A percentile compares a stretch with the other conserved stretches of the same genome.
These are phyloP conservation scores for Yamadazyma akitaensis DNA, from an alignment of 805 yeast genomes.

Conservation along the genomic window DNA sequence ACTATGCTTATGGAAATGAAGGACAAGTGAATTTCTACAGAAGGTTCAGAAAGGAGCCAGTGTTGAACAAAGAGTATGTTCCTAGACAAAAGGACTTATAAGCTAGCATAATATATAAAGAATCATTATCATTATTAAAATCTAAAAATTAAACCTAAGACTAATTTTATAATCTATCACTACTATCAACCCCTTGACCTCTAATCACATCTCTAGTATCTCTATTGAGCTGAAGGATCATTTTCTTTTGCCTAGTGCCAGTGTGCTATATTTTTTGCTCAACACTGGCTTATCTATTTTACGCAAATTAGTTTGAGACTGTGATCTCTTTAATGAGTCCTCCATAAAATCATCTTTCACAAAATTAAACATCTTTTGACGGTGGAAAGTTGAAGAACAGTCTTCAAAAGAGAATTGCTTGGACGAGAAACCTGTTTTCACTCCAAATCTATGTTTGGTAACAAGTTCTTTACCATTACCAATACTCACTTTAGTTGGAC, in stretches of 20 bases:
- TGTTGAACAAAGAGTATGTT: conserved; percentile 36
- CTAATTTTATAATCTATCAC: conserved; percentile 1
- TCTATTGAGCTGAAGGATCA: background rate
- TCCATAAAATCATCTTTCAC: background rate
- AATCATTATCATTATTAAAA: background rate
- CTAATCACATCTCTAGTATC: background rate
- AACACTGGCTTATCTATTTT: conserved; percentile 4
- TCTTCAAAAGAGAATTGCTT: conserved; percentile 6
- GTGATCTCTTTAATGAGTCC: background rate
- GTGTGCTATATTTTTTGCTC: conserved; percentile 1
- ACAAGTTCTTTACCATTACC: background rate
- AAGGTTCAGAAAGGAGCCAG: conserved; percentile 32
- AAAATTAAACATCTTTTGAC: background rate
- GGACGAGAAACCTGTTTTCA: background rate
- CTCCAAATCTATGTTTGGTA: background rate
- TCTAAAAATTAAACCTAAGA: background rate
- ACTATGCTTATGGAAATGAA: conserved; percentile 35
- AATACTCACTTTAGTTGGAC: background rate
- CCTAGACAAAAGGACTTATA: conserved; percentile 29
- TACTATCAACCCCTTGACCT: background rate
- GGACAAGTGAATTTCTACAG: conserved; percentile 34
- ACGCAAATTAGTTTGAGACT: background rate
- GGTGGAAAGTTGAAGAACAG: conserved; percentile 6
- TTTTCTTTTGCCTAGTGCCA: background rate
- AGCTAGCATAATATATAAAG: conserved; percentile 3